Base-by-base conservation (phyloP, 2,329 filamentous ascomycete species). In the Nemania diffusa region DNA sequence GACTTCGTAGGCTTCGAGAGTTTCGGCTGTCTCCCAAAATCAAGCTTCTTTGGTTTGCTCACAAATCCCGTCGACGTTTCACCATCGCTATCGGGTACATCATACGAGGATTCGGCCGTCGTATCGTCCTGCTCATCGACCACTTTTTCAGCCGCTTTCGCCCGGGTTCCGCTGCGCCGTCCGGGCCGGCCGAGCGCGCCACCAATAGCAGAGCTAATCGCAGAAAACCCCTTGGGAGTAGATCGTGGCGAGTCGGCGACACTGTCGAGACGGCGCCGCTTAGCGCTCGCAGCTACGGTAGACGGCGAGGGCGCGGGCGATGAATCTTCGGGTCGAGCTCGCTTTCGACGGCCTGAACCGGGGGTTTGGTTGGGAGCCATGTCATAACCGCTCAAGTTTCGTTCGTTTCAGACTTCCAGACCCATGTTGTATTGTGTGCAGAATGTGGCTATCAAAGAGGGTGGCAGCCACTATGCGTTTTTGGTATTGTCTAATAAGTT, bases 41-140 rank as follows among this genome's bases (percentile, higher is more conserved):
- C 70, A 7, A 74, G 71, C 50, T 75, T 74, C 60, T 72, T 74
- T 22, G 73, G 70, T 32, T 74, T 76, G 2, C 68, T 68, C 5
- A 67, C 62, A 9, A 69, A 57, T 24, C 3, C 58, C 37, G 57
- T 61, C 8, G 64, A 29, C 32, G 44, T 59, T 51, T 73, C 71
- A 22, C 61, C 70, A n/a, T 71, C 62, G 40, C 64, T 67, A 26
- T 67, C 69, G 27, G 72, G 69, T 15, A 75, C 65, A 3, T 73
- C 70, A 40, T 75, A 73, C 1, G 63, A 59, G n/a, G 70, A 57
- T 34, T 62, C 51, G 34, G 60, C 53, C 11, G 59, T 56, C 17
- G 70, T 40, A 6, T 68, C 69, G 42, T 65, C 62, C 34, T 42
- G 51, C 26, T 57, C 51, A 9, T 65, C 55, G n/a, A 15, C 9